A percentile compares a stretch with the other conserved stretches of the same genome.
phyloP scores from a whole-genome alignment of 768 basidiomycete species.

The Astraeus odoratus region DNA sequence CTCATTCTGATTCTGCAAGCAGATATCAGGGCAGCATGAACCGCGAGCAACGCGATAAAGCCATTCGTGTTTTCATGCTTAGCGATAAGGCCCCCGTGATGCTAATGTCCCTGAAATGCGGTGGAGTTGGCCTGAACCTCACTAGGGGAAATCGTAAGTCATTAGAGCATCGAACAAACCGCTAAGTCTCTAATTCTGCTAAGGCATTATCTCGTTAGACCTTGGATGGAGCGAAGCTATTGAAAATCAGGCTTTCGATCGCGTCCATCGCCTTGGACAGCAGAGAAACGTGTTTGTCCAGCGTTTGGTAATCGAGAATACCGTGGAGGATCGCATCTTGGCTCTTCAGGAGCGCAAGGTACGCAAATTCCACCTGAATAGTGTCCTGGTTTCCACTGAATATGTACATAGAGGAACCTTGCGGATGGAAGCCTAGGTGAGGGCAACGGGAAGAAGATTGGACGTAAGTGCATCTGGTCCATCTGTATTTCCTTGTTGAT shows the following conservation, averaged over 20 bases:
- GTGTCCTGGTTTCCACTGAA: neutral
- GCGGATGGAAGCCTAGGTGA: slow-evolving; percentile 60
- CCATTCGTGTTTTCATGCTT: slow-evolving; percentile 55
- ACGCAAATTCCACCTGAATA: slow-evolving; percentile 17
- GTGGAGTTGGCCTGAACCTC: slow-evolving; percentile 49
- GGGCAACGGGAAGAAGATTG: slow-evolving; percentile 52
- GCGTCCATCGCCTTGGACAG: slow-evolving; percentile 53
- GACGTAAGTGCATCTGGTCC: slow-evolving; percentile 31
- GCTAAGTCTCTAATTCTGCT: neutral
- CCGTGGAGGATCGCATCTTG: slow-evolving; percentile 67
- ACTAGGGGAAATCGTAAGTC: slow-evolving; percentile 49
- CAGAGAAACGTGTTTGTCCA: slow-evolving; percentile 42
- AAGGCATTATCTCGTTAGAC: slow-evolving; percentile 51
- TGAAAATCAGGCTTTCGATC: slow-evolving; percentile 56
- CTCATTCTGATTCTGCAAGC: neutral
- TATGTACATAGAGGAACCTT: slow-evolving; percentile 35
- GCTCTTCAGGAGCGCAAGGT: slow-evolving; percentile 53
- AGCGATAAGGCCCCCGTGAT: slow-evolving; percentile 50
- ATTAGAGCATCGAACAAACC: no score
- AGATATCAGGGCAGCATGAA: slow-evolving; percentile 62
- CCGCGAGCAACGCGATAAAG: slow-evolving; percentile 41
- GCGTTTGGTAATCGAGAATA: slow-evolving; percentile 51
- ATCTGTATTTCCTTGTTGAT: neutral
- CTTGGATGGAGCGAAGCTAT: slow-evolving; percentile 60
- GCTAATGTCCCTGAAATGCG: slow-evolving; percentile 60